A percentile compares a stretch with the other conserved stretches of the same genome.
phyloP scores from a whole-genome alignment of 305 asterid species.

The Fraxinus baroniana region DNA sequence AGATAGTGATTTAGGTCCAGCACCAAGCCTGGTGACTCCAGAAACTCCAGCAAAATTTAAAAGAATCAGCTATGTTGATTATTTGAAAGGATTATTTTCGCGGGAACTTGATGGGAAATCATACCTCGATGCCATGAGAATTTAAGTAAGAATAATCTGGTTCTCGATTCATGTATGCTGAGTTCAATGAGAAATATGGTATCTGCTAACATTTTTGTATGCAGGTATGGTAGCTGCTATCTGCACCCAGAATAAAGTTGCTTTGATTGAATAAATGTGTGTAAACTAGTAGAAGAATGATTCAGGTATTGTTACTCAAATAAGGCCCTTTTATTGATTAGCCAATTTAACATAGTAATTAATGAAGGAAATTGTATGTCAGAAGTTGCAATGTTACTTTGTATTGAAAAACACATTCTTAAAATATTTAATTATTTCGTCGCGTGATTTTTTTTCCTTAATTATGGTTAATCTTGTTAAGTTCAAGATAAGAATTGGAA shows the following conservation, averaged over 20 bases:
- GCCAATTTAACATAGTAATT: background rate
- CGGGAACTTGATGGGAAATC: conserved; percentile 28
- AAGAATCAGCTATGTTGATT: conserved; percentile 15
- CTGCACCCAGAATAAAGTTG: background rate
- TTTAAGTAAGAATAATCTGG: background rate
- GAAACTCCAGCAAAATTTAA: conserved; percentile 28
- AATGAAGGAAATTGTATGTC: background rate
- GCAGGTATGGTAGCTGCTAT: background rate
- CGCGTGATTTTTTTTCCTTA: background rate
- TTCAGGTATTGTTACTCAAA: background rate
- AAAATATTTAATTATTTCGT: no score
- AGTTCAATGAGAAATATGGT: background rate
- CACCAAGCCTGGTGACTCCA: conserved; percentile 26
- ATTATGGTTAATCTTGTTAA: background rate
- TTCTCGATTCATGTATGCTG: background rate
- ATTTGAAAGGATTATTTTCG: conserved; percentile 14
- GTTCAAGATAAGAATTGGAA: background rate
- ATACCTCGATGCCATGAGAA: conserved; percentile 18
- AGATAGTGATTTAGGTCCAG: background rate
- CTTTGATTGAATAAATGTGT: background rate
- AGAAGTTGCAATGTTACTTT: background rate
- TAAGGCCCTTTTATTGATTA: background rate
- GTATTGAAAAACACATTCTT: background rate
- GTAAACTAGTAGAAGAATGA: background rate
- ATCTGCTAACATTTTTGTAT: background rate